Base-by-base conservation (phyloP, 371 early-diverging fungal genomes). In the Lichtheimia ramosa region DNA sequence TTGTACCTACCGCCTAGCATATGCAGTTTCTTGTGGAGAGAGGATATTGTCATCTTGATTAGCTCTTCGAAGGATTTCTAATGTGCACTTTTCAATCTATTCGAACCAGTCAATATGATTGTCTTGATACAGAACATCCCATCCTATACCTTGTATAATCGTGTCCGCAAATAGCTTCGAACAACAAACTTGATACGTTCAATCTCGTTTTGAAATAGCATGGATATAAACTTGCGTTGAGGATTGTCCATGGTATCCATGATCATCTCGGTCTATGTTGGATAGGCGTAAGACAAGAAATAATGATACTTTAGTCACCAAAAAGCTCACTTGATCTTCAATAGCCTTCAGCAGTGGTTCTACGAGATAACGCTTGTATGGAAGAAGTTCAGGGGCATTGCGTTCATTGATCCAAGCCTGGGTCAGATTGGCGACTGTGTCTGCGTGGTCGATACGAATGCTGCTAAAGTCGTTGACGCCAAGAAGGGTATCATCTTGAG, bases 101-200 rank as follows among this genome's bases (percentile, higher is more conserved):
- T 42, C 24, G 2, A 0, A 54, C 6, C 18, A 4, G 15, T 49
- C 4, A 8, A 14, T 21, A 13, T 48, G 8, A 8, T 28, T 39
- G 16, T 5, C 28, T 6, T 48, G 12, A 4, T 57, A 18, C 24
- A 13, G 14, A 12, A 27, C 5, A 1, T 28, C n/a, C 18, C 20
- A 16, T 4, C 39, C 46, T 51, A 12, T 70, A 82, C 84, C 80
- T 90, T 90, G 50, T 65, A 69, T 58, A 93, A 65, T 64, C 95
- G 70, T 28, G 87, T 75, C 23, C 92, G 65, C 46, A 93, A 65
- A 69, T 93, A 93, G 56, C 87, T 86, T 54, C 87, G 75, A 3
- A 95, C 63, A 0, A 93, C 58, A 68, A 86, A 95, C 66, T 89
- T 90, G 42, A 92, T 80, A 12, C 94, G 79, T 67, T 95, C 94